These are phyloP conservation scores for Fusarium poae DNA, from an alignment of 2,329 filamentous ascomycete species.

Conservation along the genomic window DNA sequence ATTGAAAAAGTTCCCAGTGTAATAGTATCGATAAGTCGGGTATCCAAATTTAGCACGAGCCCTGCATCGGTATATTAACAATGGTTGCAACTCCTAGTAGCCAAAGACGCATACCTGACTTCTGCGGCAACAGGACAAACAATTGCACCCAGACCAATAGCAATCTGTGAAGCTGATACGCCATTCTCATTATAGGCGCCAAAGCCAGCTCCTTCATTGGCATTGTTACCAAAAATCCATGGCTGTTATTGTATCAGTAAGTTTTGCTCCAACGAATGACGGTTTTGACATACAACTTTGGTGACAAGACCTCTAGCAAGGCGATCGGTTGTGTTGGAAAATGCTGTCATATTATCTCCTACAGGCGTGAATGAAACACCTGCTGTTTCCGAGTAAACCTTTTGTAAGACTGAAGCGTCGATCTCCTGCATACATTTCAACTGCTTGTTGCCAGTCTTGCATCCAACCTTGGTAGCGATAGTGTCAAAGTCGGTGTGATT, in stretches of 20 bases:
- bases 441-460: neutral
- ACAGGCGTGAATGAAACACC: slow-evolving; percentile 9
- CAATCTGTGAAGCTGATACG: neutral
- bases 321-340: slow-evolving; percentile 17
- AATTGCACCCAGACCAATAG: slow-evolving; percentile 13
- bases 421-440: slow-evolving; percentile 17
- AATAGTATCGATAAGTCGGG: slow-evolving; percentile 21
- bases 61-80: fast-evolving
- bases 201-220: slow-evolving; percentile 29
- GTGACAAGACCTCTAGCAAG: slow-evolving; percentile 10
- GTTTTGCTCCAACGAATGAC: fast-evolving
- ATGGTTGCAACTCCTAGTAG: fast-evolving
- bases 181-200: slow-evolving; percentile 9
- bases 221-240: slow-evolving; percentile 30
- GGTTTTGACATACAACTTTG: neutral
- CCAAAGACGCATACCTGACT: neutral
- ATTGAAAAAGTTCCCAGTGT: slow-evolving; percentile 26
- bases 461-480: slow-evolving; percentile 6
- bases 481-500: slow-evolving; percentile 24
- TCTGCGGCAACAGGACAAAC: slow-evolving; percentile 19
- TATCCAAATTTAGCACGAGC: slow-evolving; percentile 15
- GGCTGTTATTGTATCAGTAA: neutral
- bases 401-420: slow-evolving; percentile 7
- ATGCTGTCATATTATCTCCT: slow-evolving; percentile 9
- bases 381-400: slow-evolving; percentile 12